Conservation (phyloP, 495 filamentous ascomycete genomes). For the Lophiotrema nucula region DNA sequence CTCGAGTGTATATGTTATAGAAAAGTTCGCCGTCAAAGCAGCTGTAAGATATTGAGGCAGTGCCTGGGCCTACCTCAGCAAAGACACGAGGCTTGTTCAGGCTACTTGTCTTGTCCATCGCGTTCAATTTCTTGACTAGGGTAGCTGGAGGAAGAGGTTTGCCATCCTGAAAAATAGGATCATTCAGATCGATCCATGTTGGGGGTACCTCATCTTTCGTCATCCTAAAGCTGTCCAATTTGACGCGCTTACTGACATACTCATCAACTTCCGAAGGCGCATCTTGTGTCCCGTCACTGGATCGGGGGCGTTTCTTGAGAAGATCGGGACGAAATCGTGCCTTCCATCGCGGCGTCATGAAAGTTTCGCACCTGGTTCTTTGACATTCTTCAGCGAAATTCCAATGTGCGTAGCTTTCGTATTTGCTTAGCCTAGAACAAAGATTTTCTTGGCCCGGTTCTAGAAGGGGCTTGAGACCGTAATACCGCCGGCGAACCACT, state of each 20-base stretch:
- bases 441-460: not conserved
- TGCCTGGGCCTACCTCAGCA: not conserved
- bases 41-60: not conserved
- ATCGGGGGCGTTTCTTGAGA: not conserved
- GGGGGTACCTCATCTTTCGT: not conserved
- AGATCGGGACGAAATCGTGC: not conserved
- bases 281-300: not conserved
- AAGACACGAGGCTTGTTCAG: not conserved
- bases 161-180: not conserved
- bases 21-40: not conserved
- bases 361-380: not conserved
- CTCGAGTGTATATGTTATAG: not conserved
- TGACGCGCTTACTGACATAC: not conserved
- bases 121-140: not conserved
- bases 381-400: too few relatives aligned
- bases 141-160: not conserved
- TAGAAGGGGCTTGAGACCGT: not conserved
- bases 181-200: slow-evolving; percentile 4
- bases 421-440: not conserved
- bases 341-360: not conserved
- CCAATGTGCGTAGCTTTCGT: too few relatives aligned
- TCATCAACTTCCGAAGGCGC: not conserved
- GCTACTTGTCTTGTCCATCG: not conserved
- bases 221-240: not conserved
- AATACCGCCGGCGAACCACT: not conserved